Base-by-base conservation (phyloP, 108 stramenopile genomes). In the Nitzschia sp. region DNA sequence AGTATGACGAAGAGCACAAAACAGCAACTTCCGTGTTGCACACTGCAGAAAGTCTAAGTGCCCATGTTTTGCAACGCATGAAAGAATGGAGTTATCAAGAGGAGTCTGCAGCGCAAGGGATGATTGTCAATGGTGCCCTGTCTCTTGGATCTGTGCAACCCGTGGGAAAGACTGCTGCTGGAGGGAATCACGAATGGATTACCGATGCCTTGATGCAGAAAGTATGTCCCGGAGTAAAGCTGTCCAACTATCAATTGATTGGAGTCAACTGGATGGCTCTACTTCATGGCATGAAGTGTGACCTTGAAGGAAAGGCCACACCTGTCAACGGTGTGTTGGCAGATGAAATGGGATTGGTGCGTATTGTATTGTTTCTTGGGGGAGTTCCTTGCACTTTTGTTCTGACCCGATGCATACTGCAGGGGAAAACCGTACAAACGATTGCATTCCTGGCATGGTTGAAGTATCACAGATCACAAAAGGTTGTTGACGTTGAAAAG, bases 271-370 rank as follows among this genome's bases (percentile, higher is more conserved):
- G 93, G 93, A 69, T 94, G 80, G 83, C 85, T 5, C 51, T 91
- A 12, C 68, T 94, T 41, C 81, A 92, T 76, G 72, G 85, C 19
- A 81, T 86, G 73, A 85, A 79, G 34, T 85, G 81, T 54, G 70
- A 67, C 26, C 55, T 76, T 52, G 65, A 67, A 59, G 58, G 78
- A 17, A 62, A 67, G 14, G 41, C 42, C 21, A 84, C 62, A 63
- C 85, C 81, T 62, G 88, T 97, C 61, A 98, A 97, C 82, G 98
- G 98, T 17, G 90, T 99, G 42, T 81, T 99, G 59, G 97, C 97
- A 3, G 98, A 98, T 69, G 98, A 97, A 72, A 96, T 98, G 95
- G 95, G 97, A 21, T 74, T 93, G 50, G 93, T 63, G 57, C 37
- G 57, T 72, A 11, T 3, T 48, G 6, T 6, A 48, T 48, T 17